These are phyloP conservation scores for Miscanthus lutarioriparius DNA, from an alignment of 176 grass and related monocot species.

Conservation along the genomic window DNA sequence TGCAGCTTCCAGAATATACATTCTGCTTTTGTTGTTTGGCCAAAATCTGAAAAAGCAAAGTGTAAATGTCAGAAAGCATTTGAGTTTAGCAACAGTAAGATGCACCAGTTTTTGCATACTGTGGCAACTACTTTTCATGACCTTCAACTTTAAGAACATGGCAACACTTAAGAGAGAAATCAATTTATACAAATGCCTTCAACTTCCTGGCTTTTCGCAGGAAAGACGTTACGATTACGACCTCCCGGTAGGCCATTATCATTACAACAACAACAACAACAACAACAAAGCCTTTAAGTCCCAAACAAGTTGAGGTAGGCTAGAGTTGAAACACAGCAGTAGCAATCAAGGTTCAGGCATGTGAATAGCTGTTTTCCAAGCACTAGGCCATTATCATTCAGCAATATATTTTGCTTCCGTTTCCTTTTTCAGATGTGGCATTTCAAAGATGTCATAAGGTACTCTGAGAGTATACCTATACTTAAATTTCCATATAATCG, in stretches of 20 bases:
- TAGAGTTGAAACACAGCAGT: too few relatives aligned
- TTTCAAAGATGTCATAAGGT: background rate
- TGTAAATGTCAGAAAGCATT: constrained; percentile 12
- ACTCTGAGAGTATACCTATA: constrained; percentile 55
- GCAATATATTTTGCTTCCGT: background rate
- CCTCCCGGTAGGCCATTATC: background rate
- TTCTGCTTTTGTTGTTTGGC: constrained; percentile 97
- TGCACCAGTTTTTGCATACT: constrained; percentile 5
- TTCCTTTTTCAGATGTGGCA: background rate
- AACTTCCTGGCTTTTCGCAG: constrained; percentile 21
- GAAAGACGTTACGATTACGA: constrained; percentile 18
- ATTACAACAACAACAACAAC: too few relatives aligned
- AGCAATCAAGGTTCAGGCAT: too few relatives aligned
- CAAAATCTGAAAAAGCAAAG: constrained; percentile 63
- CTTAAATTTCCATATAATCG: constrained; percentile 84
- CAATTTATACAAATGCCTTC: background rate
- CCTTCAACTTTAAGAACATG: background rate
- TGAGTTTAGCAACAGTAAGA: background rate
- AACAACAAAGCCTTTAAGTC: too few relatives aligned
- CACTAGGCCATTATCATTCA: too few relatives aligned
- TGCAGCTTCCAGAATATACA: constrained; percentile 89
- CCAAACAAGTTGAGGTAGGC: too few relatives aligned
- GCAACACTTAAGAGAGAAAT: background rate
- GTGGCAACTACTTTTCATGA: constrained; percentile 2
- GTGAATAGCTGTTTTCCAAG: too few relatives aligned